Base-by-base conservation (phyloP, 2,329 filamentous ascomycete species). In the Ophiostoma fasciatum region DNA sequence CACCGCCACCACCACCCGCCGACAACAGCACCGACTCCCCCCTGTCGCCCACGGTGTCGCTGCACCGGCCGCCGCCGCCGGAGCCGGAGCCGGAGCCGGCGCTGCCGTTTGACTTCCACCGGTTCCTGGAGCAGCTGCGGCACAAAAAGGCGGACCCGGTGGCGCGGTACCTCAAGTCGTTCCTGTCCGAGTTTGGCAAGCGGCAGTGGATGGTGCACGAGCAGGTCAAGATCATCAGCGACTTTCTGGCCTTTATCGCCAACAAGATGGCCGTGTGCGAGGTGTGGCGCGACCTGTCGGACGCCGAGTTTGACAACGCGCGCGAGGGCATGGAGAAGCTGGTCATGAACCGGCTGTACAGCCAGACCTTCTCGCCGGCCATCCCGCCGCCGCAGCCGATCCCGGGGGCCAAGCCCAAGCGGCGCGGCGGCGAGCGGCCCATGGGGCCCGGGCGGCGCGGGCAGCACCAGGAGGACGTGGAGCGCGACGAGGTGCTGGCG, bases 131-230 rank as follows among this genome's bases (percentile, higher is more conserved):
- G 55, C 90, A 98, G 57, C 65, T 98, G 22, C 79, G 90, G 41
- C 90, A 98, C 58, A 83, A 88, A 46, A 94, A 92, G 39, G 92
- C 90, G n/a, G 92, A 98, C 50, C 90, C 92, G 1, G 88, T 98
- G 3, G 92, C 92, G 5, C 81, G 88, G 45, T 98, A 94, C 51
- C 67, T 98, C 31, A 82, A 92, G 45, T 96, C 90, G 0, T 98
- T 98, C 50, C 62, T 98, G 21, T 76, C 75, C 33, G 92, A 98
- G 55, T 98, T 98, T 58, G 83, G 77, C 25, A 98, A 96, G 62
- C 83, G 87, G 47, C 90, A 96, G 57, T 98, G 90, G 90, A 93
- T 94, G 82, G 90, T 94, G 7, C 90, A 98, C 54, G 90, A 98
- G 59, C 90, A 98, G 56, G 90, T 96, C 53, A 98, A 98, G 60